These are phyloP conservation scores for Zalerion maritima DNA, from an alignment of 495 filamentous ascomycete genomes.

Conservation along the genomic window DNA sequence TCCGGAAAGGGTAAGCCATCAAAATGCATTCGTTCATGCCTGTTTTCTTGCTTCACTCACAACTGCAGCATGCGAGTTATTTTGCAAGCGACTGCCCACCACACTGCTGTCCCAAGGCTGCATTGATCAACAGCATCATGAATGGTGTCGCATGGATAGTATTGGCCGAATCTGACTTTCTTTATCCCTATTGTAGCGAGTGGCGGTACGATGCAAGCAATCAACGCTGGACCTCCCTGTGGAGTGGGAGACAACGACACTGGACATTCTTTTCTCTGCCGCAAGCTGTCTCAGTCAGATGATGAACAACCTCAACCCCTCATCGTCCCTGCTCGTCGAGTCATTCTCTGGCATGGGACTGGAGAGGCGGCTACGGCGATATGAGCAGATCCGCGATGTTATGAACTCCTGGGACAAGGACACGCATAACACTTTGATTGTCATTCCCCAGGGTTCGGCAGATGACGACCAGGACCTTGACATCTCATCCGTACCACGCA, in stretches of 20 bases:
- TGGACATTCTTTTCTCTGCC: slow-evolving; percentile 53
- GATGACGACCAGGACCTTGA: slow-evolving; percentile 26
- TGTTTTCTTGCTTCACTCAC: slow-evolving; percentile 6
- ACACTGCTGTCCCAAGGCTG: no score
- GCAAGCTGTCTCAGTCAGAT: slow-evolving; percentile 37
- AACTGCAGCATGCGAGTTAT: no score
- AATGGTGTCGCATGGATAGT: no score
- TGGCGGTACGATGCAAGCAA: slow-evolving; percentile 53
- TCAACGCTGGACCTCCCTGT: slow-evolving; percentile 48
- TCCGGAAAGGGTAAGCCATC: slow-evolving; percentile 33
- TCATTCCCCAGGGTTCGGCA: slow-evolving; percentile 25
- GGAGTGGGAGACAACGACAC: slow-evolving; percentile 55
- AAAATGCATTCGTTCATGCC: neutral
- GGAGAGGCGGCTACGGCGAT: slow-evolving; percentile 68
- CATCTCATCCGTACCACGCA: slow-evolving; percentile 35
- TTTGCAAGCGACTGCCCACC: no score
- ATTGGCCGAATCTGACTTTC: no score
- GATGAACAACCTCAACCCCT: slow-evolving; percentile 41
- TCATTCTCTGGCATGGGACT: slow-evolving; percentile 61
- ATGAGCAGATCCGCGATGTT: slow-evolving; percentile 76
- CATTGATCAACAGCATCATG: slow-evolving; percentile 3
- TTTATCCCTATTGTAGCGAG: slow-evolving; percentile 32
- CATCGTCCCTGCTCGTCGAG: slow-evolving; percentile 56
- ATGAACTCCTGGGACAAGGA: slow-evolving; percentile 87
- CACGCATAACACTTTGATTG: slow-evolving; percentile 49